A percentile compares a stretch with the other conserved stretches of the same genome.
Evolutionary conservation across 2,329 filamentous ascomycete species (phyloP).

Genomic region (Diaporthe australafricana): DNA sequence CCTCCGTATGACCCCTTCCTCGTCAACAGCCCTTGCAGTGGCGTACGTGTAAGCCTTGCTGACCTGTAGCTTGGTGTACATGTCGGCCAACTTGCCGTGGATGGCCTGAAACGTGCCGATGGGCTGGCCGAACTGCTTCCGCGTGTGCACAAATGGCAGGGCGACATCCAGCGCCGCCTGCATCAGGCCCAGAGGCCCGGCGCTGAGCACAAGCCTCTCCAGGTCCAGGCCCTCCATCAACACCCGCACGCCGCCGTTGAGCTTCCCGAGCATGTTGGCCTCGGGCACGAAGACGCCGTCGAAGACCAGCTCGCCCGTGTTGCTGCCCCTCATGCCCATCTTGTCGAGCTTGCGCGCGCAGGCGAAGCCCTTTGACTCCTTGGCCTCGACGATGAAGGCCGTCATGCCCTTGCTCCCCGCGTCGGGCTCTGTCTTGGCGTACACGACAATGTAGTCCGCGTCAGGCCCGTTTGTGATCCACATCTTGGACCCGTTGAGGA

Average conservation of each 20-base stretch:
- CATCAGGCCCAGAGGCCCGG: slow-evolving; percentile 94
- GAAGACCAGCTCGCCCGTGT: slow-evolving; percentile 94
- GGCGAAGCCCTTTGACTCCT: slow-evolving; percentile 77
- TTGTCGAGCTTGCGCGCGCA: slow-evolving; percentile 95
- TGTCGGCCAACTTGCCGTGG: slow-evolving; percentile 93
- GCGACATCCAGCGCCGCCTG: slow-evolving; percentile 87
- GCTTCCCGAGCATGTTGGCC: slow-evolving; percentile 81
- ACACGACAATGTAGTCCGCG: slow-evolving; percentile 93
- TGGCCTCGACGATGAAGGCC: slow-evolving; percentile 87
- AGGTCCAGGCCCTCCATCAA: slow-evolving; percentile 97
- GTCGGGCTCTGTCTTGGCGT: slow-evolving; percentile 90
- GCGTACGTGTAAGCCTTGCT: slow-evolving; percentile 88
- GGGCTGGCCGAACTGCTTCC: slow-evolving; percentile 88
- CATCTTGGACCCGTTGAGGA: slow-evolving; percentile 95
- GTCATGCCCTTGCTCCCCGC: slow-evolving; percentile 91
- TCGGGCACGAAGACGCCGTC: slow-evolving; percentile 89
- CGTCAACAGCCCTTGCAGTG: slow-evolving; percentile 84
- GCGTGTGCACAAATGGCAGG: slow-evolving; percentile 88
- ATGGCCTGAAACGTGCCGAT: slow-evolving; percentile 94
- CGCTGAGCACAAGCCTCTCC: slow-evolving; percentile 90
- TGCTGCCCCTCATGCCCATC: slow-evolving; percentile 96
- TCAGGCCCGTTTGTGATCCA: slow-evolving; percentile 99
- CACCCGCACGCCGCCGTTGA: slow-evolving; percentile 88
- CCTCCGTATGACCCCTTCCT: slow-evolving; percentile 77
- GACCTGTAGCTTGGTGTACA: slow-evolving; percentile 94